Percentiles rank a stretch among this genome's conserved stretches.
Evolutionary conservation across 352 stramenopile genomes (phyloP).

Genomic region (Pythium plurisporium): DNA sequence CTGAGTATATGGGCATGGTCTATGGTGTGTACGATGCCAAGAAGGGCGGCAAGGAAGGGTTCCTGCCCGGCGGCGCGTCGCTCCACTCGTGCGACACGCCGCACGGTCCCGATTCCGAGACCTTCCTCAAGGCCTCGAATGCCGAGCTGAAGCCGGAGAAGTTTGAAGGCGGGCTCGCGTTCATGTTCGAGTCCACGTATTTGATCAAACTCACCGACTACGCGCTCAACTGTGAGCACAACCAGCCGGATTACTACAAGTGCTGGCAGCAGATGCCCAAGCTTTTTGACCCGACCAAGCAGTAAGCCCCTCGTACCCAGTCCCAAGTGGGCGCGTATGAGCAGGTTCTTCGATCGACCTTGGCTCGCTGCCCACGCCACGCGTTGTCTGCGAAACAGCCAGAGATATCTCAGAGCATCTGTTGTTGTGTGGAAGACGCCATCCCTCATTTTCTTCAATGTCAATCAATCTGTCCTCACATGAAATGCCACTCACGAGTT

Average conservation of each 20-base stretch:
- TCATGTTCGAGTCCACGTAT: conserved; percentile 97
- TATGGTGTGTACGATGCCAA: conserved; percentile 96
- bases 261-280: conserved; percentile 93
- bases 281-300: conserved; percentile 61
- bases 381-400: no score
- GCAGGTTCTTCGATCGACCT: no score
- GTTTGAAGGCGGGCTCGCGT: conserved; percentile 92
- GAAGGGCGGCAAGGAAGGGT: conserved; percentile 79
- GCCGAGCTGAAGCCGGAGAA: conserved; percentile 80
- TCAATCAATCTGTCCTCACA: no score
- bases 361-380: no score
- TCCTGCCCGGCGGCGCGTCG: conserved; percentile 89
- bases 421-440: neutral
- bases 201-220: conserved; percentile 89
- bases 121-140: conserved; percentile 89
- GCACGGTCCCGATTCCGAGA: conserved; percentile 92
- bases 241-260: conserved; percentile 89
- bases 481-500: no score
- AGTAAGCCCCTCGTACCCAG: conserved; percentile 9
- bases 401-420: neutral
- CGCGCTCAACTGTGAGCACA: conserved; percentile 82
- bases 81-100: conserved; percentile 88
- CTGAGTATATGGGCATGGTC: conserved; percentile 98
- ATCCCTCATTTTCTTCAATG: no score
- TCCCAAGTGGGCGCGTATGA: no score